Conservation (phyloP, 768 basidiomycete species). For the Psilocybe azurescens region DNA sequence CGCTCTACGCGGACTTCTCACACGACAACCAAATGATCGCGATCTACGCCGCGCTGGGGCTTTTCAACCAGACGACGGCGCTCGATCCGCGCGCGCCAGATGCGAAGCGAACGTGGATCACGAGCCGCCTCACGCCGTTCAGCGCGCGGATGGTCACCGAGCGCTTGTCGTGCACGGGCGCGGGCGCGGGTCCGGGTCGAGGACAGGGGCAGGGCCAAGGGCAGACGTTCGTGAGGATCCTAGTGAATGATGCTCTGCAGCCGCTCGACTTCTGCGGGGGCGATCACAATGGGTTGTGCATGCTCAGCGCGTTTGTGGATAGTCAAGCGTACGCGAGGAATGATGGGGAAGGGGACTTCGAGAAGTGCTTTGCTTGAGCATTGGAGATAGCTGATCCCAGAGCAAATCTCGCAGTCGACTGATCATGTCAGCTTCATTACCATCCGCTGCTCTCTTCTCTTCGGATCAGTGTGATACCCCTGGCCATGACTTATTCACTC, state of each 20-base stretch:
- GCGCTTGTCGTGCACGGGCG: conserved; percentile 52
- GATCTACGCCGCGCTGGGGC: conserved; percentile 69
- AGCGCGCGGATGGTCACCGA: conserved; percentile 77
- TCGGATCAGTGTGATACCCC: background rate
- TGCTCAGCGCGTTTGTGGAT: conserved; percentile 65
- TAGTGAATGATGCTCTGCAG: conserved; percentile 79
- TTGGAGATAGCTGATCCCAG: background rate
- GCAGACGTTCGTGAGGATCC: conserved; percentile 66
- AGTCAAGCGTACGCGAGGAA: conserved; percentile 73
- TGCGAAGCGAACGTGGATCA: conserved; percentile 52
- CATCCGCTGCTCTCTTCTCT: background rate
- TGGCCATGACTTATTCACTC: background rate
- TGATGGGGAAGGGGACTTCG: conserved; percentile 76
- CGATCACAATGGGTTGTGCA: conserved; percentile 60
- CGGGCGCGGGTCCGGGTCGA: background rate
- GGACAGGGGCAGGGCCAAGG: background rate
- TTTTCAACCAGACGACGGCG: conserved; percentile 43
- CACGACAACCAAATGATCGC: conserved; percentile 89
- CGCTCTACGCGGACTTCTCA: conserved; percentile 79
- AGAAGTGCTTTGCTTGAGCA: conserved; percentile 48
- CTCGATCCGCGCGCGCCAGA: conserved; percentile 40
- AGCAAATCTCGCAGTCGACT: background rate
- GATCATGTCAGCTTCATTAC: background rate
- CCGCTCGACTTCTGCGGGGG: conserved; percentile 65
- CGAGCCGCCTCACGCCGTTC: conserved; percentile 74